phyloP scores from a whole-genome alignment of 2,329 filamentous ascomycete species.

The Curvularia verruculosa region DNA sequence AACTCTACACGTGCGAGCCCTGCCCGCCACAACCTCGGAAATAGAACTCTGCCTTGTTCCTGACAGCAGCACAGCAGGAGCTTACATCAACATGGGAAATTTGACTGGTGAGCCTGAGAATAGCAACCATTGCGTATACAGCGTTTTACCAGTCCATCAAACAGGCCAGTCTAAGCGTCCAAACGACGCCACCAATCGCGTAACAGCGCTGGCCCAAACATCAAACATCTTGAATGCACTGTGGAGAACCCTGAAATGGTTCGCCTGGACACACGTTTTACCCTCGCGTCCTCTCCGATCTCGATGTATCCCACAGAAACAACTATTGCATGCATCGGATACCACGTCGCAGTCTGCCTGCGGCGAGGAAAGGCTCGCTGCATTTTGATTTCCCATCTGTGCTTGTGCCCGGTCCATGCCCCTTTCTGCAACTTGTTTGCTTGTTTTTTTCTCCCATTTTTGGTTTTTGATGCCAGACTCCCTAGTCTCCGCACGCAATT shows the following conservation, averaged over 20 bases:
- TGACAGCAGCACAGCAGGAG: slow-evolving; percentile 6
- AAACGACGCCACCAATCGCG: slow-evolving; percentile 14
- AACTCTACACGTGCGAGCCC: slow-evolving; percentile 6
- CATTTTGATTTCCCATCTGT: not conserved
- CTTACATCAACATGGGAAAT: slow-evolving; percentile 1
- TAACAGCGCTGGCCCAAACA: slow-evolving; percentile 3
- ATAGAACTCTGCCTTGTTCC: slow-evolving; percentile 3
- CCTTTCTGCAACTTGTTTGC: not conserved
- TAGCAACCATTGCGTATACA: slow-evolving; percentile 2
- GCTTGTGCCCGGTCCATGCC: slow-evolving; percentile 4
- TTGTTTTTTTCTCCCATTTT: not conserved
- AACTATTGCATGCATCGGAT: slow-evolving; percentile 3
- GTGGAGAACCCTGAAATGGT: slow-evolving; percentile 20
- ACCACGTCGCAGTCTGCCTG: slow-evolving; percentile 6
- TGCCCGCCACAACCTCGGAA: slow-evolving; percentile 5
- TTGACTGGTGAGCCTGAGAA: slow-evolving; percentile 7
- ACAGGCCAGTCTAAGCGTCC: not conserved
- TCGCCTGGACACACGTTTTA: slow-evolving; percentile 14
- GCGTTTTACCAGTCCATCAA: slow-evolving; percentile 8
- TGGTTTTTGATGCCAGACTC: slow-evolving; percentile 2
- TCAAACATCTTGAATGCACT: slow-evolving; percentile 2
- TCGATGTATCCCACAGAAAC: slow-evolving; percentile 1
- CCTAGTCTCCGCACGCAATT: slow-evolving; percentile 1
- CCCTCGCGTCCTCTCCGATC: not conserved
- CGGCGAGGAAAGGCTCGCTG: not conserved